These are phyloP conservation scores for Penicillium robsamsonii DNA, from an alignment of 495 filamentous ascomycete genomes.

Conservation along the genomic window DNA sequence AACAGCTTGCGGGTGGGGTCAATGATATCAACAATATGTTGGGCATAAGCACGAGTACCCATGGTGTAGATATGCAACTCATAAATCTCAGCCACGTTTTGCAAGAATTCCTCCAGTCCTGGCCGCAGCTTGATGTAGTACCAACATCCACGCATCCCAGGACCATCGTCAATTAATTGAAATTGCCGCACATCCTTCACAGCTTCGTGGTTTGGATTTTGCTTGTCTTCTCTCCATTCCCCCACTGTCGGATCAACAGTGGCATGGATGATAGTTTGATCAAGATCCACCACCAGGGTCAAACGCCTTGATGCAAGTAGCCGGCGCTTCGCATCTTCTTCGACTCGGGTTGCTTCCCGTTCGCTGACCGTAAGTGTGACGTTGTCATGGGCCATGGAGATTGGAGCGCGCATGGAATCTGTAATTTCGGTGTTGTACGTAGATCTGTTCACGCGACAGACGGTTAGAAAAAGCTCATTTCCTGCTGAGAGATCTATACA, in stretches of 20 bases:
- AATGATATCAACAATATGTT: slow-evolving; percentile 87
- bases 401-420: slow-evolving; percentile 75
- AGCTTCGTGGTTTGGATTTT: slow-evolving; percentile 87
- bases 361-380: slow-evolving; percentile 70
- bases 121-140: slow-evolving; percentile 99
- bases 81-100: slow-evolving; percentile 75
- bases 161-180: slow-evolving; percentile 81
- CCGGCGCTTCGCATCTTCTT: slow-evolving; percentile 81
- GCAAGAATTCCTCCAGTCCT: slow-evolving; percentile 78
- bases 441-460: slow-evolving; percentile 33
- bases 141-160: slow-evolving; percentile 70
- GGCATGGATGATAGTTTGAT: slow-evolving; percentile 98
- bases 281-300: slow-evolving; percentile 92
- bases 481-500: slow-evolving; percentile 17
- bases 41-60: slow-evolving; percentile 92
- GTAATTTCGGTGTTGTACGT: slow-evolving; percentile 57
- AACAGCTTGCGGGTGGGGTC: slow-evolving; percentile 90
- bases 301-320: slow-evolving; percentile 77
- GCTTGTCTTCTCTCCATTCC: slow-evolving; percentile 87
- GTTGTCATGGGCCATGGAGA: slow-evolving; percentile 92
- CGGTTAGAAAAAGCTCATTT: slow-evolving; percentile 1
- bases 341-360: slow-evolving; percentile 72
- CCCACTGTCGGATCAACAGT: slow-evolving; percentile 94
- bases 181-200: slow-evolving; percentile 85
- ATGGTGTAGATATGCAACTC: slow-evolving; percentile 99